Percentiles rank a stretch among this genome's conserved stretches.
phyloP scores from a whole-genome alignment of 2,329 filamentous ascomycete genomes.

The Alternaria brassicicola region DNA sequence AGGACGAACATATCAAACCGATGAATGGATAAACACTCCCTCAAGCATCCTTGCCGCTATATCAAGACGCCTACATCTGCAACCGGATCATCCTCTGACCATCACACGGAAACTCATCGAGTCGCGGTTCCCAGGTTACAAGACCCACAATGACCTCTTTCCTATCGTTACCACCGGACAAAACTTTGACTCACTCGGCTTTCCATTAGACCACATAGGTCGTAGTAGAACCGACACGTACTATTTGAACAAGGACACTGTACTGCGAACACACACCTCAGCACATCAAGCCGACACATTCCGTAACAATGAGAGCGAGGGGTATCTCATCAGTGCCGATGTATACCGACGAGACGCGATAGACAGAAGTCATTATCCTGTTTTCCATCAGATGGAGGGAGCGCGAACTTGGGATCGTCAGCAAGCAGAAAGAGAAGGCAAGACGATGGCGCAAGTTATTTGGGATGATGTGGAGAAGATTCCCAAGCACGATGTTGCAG shows the following conservation, averaged over 20 bases:
- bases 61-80: conserved; percentile 82
- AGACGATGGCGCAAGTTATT: conserved; percentile 66
- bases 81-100: conserved; percentile 84
- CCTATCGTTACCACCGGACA: conserved; percentile 84
- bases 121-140: conserved; percentile 80
- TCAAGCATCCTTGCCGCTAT: conserved; percentile 75
- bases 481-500: conserved; percentile 74
- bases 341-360: conserved; percentile 96
- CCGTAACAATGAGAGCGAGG: conserved; percentile 71
- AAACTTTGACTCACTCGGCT: conserved; percentile 97
- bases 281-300: conserved; percentile 90
- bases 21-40: conserved; percentile 86
- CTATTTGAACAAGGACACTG: conserved; percentile 83
- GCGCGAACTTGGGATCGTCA: conserved; percentile 84
- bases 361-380: conserved; percentile 91
- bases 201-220: conserved; percentile 85
- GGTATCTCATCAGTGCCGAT: conserved; percentile 90
- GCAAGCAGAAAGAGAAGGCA: conserved; percentile 55
- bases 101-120: conserved; percentile 94
- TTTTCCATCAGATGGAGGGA: conserved; percentile 99
- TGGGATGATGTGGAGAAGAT: conserved; percentile 72
- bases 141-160: conserved; percentile 76
- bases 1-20: conserved; percentile 68
- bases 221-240: conserved; percentile 90
- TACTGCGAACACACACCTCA: conserved; percentile 91